These are phyloP conservation scores for Calonectria honghensis DNA, from an alignment of 2,329 filamentous ascomycete genomes.

Conservation along the genomic window DNA sequence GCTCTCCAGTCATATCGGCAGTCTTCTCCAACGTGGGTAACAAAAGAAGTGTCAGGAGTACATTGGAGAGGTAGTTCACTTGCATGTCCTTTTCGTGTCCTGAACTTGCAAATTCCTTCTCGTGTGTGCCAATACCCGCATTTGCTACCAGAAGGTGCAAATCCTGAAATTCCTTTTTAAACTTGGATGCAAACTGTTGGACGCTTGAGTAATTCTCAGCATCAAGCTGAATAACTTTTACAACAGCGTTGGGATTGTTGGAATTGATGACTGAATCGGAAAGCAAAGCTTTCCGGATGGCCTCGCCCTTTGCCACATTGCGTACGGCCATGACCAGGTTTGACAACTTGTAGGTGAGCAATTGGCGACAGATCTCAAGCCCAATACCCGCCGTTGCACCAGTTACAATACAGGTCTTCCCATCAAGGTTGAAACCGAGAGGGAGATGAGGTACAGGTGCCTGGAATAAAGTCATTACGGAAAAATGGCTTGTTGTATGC, in stretches of 20 bases:
- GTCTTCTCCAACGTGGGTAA: conserved; percentile 48
- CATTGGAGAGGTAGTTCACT: conserved; percentile 56
- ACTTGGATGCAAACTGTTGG: conserved; percentile 25
- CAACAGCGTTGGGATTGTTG: conserved; percentile 27
- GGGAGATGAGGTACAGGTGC: conserved; percentile 43
- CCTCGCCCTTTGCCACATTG: conserved; percentile 55
- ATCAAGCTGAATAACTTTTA: conserved; percentile 46
- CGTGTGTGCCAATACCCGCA: conserved; percentile 40
- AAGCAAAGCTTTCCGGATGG: conserved; percentile 41
- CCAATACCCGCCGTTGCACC: conserved; percentile 66
- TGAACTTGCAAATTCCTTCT: conserved; percentile 17
- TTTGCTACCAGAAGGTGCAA: conserved; percentile 46
- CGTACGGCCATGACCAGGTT: conserved; percentile 65
- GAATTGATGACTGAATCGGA: conserved; percentile 36
- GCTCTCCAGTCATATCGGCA: neutral
- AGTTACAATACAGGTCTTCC: conserved; percentile 62
- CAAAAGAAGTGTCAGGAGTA: conserved; percentile 47
- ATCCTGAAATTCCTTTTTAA: neutral
- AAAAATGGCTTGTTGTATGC: neutral
- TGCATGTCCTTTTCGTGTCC: conserved; percentile 54
- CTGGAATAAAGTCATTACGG: conserved; percentile 40
- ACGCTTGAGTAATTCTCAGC: conserved; percentile 41
- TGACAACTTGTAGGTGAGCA: conserved; percentile 58
- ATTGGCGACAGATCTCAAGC: conserved; percentile 62
- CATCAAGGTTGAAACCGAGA: conserved; percentile 46